Conservation (phyloP, 805 yeast genomes). For the Dipodascus albidus region DNA sequence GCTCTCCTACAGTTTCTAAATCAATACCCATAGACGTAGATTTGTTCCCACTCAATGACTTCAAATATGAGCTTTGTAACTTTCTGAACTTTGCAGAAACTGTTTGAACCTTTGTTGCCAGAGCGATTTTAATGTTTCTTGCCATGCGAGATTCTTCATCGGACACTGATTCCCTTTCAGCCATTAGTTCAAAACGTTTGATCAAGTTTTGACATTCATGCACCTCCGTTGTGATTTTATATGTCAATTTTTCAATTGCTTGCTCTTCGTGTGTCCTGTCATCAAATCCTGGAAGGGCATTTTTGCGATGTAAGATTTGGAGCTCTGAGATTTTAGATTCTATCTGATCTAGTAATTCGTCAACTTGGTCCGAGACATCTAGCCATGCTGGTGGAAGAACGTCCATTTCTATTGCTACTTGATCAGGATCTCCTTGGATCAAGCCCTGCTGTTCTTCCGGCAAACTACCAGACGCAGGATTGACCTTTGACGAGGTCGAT, state of each 20-base stretch:
- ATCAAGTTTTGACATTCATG: constrained; percentile 71
- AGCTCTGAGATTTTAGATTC: constrained; percentile 46
- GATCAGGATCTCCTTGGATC: constrained; percentile 27
- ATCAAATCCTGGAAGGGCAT: constrained; percentile 76
- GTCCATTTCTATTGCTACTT: constrained; percentile 43
- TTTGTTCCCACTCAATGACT: constrained; percentile 62
- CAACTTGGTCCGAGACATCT: constrained; percentile 63
- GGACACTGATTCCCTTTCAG: constrained; percentile 25
- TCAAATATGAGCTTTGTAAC: constrained; percentile 80
- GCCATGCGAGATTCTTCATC: constrained; percentile 52
- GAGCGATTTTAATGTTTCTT: constrained; percentile 68
- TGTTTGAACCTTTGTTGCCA: constrained; percentile 78
- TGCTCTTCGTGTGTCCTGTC: constrained; percentile 69
- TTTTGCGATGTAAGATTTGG: constrained; percentile 63
- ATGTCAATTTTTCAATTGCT: constrained; percentile 69
- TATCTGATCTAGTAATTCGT: constrained; percentile 44
- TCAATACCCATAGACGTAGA: constrained; percentile 34
- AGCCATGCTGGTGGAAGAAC: constrained; percentile 69
- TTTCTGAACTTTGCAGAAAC: constrained; percentile 69
- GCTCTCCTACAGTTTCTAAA: background rate
- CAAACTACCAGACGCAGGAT: constrained; percentile 28
- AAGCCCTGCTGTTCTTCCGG: constrained; percentile 52
- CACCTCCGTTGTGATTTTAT: constrained; percentile 58
- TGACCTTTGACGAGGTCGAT: constrained; percentile 6
- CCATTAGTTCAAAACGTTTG: constrained; percentile 45